Base-by-base conservation (phyloP, 1,139 yeast genomes). In the Suhomyces ambrosiae region DNA sequence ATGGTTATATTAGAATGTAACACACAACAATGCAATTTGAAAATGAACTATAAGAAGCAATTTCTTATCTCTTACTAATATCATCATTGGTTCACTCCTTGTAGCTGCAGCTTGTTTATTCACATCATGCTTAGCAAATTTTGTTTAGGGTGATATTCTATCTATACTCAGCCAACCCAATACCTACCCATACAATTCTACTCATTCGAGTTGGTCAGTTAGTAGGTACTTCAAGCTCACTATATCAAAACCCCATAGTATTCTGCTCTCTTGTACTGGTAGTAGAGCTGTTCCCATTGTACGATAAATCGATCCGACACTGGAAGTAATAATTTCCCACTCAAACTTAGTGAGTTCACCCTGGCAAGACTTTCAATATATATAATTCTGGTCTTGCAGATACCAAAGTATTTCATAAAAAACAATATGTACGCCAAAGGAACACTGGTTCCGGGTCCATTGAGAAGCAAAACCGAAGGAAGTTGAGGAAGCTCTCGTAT, bases 361-460 rank as follows among this genome's bases (percentile, higher is more conserved):
- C 99, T 68, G 0, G 98, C 98, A 35, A 92, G 69, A 32, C 95
- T 85, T 61, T 92, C 99, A 17, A 92, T 68, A 53, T 90, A 92
- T 1, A 92, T 61, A 21, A 92, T 82, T 40, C 78, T 71, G 0
- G 89, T 79, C 9, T 57, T 51, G 23, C 74, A 58, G 5, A 77
- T 28, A 0, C 88, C 85, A 4, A 79, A 47, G 41, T 73, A 61
- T 53, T 80, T 76, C 44, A 82, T 65, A 4, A 74, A 47, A 38
- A 83, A 73, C 11, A 83, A 55, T 2, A 83, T 72, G 40, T 82
- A 76, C 41, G 92, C 86, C 18, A 87, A 60, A 2, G 95, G 83
- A 2, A 90, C 88, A 38, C 90, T 73, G 0, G 97, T 88, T 1
- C 97, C 99, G 0, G 99, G 99, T 0, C 99, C 99, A 57, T 92